phyloP scores from a whole-genome alignment of 2,329 filamentous ascomycete species.

The Huntiella decipiens region DNA sequence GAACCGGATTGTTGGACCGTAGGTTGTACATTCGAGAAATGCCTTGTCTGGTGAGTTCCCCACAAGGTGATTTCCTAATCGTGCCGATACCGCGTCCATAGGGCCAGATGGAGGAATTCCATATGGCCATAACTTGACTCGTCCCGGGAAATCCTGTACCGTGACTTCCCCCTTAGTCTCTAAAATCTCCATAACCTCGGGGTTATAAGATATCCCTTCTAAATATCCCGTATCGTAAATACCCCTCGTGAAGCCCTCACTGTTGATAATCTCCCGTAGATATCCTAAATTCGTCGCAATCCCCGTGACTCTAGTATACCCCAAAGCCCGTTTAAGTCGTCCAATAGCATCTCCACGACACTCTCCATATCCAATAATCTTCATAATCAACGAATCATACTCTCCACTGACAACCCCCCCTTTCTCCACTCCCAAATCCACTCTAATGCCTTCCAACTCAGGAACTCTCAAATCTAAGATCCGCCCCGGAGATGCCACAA shows the following conservation, averaged over 20 bases:
- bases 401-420: slow-evolving; percentile 55
- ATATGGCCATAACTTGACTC: slow-evolving; percentile 20
- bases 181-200: slow-evolving; percentile 20
- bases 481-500: slow-evolving; percentile 49
- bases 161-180: slow-evolving; percentile 20
- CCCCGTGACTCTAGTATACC: slow-evolving; percentile 22
- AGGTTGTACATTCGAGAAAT: slow-evolving; percentile 19
- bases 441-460: slow-evolving; percentile 27
- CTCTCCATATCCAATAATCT: slow-evolving; percentile 47
- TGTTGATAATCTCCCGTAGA: slow-evolving; percentile 16
- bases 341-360: slow-evolving; percentile 41
- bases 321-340: slow-evolving; percentile 42
- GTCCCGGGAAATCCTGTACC: slow-evolving; percentile 23
- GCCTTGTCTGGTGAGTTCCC: slow-evolving; percentile 17
- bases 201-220: slow-evolving; percentile 16
- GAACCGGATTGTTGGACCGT: slow-evolving; percentile 20
- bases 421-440: slow-evolving; percentile 50
- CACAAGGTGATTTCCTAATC: slow-evolving; percentile 20
- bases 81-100: slow-evolving; percentile 22
- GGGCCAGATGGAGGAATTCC: slow-evolving; percentile 24
- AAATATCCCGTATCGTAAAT: slow-evolving; percentile 19
- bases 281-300: slow-evolving; percentile 21
- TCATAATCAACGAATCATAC: slow-evolving; percentile 62
- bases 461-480: slow-evolving; percentile 44
- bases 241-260: slow-evolving; percentile 16